A percentile compares a stretch with the other conserved stretches of the same genome.
Conservation (phyloP, 768 basidiomycete species). For the Macrolepiota albuminosa region DNA sequence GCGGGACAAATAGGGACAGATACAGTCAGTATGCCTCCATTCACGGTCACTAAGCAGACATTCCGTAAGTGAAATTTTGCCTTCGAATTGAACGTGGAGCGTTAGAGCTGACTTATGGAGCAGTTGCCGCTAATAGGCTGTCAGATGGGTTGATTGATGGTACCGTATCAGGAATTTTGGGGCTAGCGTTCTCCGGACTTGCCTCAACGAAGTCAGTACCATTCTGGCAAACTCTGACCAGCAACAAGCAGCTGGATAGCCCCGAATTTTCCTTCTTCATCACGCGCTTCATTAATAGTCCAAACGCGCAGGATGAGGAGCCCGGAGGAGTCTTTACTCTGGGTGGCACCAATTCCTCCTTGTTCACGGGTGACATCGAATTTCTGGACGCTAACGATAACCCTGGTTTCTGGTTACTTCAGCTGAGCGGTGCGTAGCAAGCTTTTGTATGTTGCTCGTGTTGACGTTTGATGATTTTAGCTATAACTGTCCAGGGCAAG, state of each 20-base stretch:
- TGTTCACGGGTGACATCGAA: slow-evolving; percentile 70
- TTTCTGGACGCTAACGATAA: slow-evolving; percentile 40
- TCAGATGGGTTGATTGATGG: slow-evolving; percentile 43
- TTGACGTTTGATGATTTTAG: slow-evolving; percentile 27
- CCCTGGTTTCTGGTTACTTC: slow-evolving; percentile 59
- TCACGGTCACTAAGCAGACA: slow-evolving; percentile 48
- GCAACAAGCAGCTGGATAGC: slow-evolving; percentile 33
- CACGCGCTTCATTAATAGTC: slow-evolving; percentile 40
- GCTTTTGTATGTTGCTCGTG: not conserved
- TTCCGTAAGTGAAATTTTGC: slow-evolving; percentile 38
- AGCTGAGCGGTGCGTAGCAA: slow-evolving; percentile 39
- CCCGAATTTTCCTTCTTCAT: slow-evolving; percentile 67
- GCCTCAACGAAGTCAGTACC: slow-evolving; percentile 52
- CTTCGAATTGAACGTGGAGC: not conserved
- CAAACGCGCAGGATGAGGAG: slow-evolving; percentile 28
- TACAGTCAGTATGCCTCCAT: slow-evolving; percentile 61
- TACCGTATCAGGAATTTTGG: slow-evolving; percentile 65
- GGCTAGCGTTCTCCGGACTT: slow-evolving; percentile 62
- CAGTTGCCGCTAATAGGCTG: slow-evolving; percentile 58
- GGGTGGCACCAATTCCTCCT: slow-evolving; percentile 55
- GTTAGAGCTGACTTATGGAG: not conserved
- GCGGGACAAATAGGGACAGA: slow-evolving; percentile 52
- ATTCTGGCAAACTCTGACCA: slow-evolving; percentile 59
- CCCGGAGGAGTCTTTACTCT: slow-evolving; percentile 71
- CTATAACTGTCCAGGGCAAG: slow-evolving; percentile 55